Conservation (phyloP, 306 rosid species). For the Prunus campanulata region DNA sequence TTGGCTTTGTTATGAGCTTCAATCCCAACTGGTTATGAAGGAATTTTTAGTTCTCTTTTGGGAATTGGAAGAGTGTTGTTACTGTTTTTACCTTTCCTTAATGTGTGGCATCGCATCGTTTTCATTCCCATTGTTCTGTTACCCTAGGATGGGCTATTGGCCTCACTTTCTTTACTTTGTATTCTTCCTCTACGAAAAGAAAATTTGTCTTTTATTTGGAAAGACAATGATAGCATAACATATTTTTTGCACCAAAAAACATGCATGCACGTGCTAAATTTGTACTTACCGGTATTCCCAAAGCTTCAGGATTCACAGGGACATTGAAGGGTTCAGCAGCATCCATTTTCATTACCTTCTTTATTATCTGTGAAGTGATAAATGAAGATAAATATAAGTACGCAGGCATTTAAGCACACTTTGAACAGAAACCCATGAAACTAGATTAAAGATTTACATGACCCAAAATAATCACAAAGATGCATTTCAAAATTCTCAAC, state of each 20-base stretch:
- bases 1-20: neutral
- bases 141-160: neutral
- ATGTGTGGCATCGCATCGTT: neutral
- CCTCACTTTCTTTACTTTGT: neutral
- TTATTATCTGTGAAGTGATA: conserved; percentile 51
- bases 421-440: conserved; percentile 14
- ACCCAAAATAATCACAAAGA: conserved; percentile 1
- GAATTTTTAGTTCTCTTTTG: neutral
- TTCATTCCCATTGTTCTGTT: neutral
- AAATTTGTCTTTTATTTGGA: neutral
- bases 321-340: conserved; percentile 95
- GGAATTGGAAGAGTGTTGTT: neutral
- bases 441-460: neutral
- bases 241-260: conserved; percentile 1
- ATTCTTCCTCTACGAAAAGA: neutral
- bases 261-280: neutral
- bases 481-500: conserved; percentile 20
- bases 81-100: neutral
- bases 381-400: conserved; percentile 13
- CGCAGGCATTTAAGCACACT: neutral
- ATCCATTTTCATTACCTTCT: conserved; percentile 97
- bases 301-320: conserved; percentile 91
- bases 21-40: neutral
- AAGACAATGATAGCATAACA: neutral
- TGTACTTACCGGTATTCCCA: conserved; percentile 90